Evolutionary conservation across 345 rosid species (phyloP).

Genomic region (Linum tenue): DNA sequence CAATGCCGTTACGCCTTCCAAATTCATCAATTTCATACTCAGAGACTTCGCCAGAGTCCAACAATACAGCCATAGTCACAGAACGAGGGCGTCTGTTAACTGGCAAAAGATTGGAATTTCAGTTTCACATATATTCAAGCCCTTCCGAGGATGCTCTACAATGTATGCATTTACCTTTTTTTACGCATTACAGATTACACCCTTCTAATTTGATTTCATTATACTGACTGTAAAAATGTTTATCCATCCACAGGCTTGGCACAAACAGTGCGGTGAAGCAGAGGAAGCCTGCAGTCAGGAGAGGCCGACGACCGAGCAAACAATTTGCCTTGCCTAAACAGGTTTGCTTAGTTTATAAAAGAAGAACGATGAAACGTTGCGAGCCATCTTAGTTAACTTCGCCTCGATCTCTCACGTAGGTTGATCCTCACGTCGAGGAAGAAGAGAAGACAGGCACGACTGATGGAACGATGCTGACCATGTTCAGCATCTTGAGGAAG

Average conservation of each 20-base stretch:
- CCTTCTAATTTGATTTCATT: neutral
- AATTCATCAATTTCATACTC: slow-evolving; percentile 23
- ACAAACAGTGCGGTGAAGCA: slow-evolving; percentile 19
- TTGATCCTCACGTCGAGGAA: slow-evolving; percentile 12
- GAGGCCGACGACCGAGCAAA: slow-evolving; percentile 6
- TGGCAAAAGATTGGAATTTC: slow-evolving; percentile 32
- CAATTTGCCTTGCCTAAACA: slow-evolving; percentile 17
- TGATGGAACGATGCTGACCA: slow-evolving; percentile 31
- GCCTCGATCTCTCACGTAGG: slow-evolving; percentile 12
- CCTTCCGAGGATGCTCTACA: slow-evolving; percentile 24
- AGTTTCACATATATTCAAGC: slow-evolving; percentile 17
- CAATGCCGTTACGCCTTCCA: slow-evolving; percentile 19
- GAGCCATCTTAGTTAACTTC: neutral
- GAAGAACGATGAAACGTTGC: neutral
- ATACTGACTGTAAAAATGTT: neutral
- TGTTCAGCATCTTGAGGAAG: slow-evolving; percentile 34
- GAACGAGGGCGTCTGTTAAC: slow-evolving; percentile 1
- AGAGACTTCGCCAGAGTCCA: slow-evolving; percentile 13
- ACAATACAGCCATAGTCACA: too few relatives aligned
- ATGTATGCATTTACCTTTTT: slow-evolving; percentile 21
- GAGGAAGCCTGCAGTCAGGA: slow-evolving; percentile 15
- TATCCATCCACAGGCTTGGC: slow-evolving; percentile 27
- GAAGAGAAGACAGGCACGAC: slow-evolving; percentile 16
- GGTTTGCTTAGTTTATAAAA: slow-evolving; percentile 14
- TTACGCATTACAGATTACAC: neutral